Percentiles rank a stretch among this genome's conserved stretches.
These are phyloP conservation scores for Volvariella volvacea DNA, from an alignment of 1,284 basidiomycete species.

Conservation along the genomic window DNA sequence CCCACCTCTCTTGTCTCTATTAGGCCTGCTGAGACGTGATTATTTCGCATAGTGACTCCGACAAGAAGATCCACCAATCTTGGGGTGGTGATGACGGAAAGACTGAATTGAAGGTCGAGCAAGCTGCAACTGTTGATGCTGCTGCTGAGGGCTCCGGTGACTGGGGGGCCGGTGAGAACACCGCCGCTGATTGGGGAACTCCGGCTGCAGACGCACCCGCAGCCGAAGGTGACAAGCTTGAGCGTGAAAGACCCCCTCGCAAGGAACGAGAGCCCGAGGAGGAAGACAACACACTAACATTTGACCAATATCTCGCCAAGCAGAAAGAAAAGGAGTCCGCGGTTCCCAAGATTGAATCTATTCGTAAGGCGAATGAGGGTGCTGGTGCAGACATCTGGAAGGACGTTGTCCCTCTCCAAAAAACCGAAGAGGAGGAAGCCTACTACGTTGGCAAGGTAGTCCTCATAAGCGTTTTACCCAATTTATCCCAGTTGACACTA, in stretches of 20 bases:
- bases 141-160: conserved; percentile 35
- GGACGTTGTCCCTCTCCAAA: conserved; percentile 53
- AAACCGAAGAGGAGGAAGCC: conserved; percentile 53
- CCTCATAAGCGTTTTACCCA: conserved; percentile 1
- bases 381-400: conserved; percentile 53
- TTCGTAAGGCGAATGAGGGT: conserved; percentile 67
- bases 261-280: conserved; percentile 67
- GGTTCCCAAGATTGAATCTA: conserved; percentile 63
- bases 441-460: conserved; percentile 76
- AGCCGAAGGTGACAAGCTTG: conserved; percentile 31
- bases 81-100: conserved; percentile 88
- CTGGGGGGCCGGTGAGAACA: conserved; percentile 23
- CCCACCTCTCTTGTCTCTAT: conserved; percentile 5
- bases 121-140: conserved; percentile 57
- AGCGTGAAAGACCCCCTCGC: conserved; percentile 35
- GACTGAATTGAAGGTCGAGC: conserved; percentile 72
- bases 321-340: conserved; percentile 51
- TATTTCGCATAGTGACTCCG: conserved; percentile 59
- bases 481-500: conserved; percentile 4
- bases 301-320: conserved; percentile 79
- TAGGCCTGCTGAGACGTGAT: conserved; percentile 2
- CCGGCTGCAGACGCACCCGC: conserved; percentile 25
- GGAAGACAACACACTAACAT: conserved; percentile 88
- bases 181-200: conserved; percentile 25
- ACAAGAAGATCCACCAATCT: conserved; percentile 87